Conservation (phyloP, 495 filamentous ascomycete genomes). For the Aspergillus conjunctus region DNA sequence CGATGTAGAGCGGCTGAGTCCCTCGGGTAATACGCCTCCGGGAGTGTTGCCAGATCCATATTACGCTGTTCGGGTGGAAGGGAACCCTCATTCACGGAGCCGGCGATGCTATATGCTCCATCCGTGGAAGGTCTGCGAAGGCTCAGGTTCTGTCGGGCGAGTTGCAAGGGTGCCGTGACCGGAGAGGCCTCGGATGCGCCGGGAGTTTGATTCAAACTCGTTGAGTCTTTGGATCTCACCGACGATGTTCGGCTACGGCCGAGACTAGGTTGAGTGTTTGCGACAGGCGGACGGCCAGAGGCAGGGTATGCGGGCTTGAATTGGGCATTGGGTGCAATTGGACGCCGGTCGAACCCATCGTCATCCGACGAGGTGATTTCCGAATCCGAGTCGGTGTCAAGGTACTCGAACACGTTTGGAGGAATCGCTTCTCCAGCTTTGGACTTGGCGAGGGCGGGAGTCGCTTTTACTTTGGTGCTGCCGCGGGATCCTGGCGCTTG, state of each 20-base stretch:
- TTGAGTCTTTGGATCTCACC: slow-evolving; percentile 28
- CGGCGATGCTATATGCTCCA: slow-evolving; percentile 19
- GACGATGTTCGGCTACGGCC: slow-evolving; percentile 29
- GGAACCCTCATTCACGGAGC: slow-evolving; percentile 21
- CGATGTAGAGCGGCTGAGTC: slow-evolving; percentile 29
- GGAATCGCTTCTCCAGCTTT: slow-evolving; percentile 27
- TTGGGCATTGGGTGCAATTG: slow-evolving; percentile 9
- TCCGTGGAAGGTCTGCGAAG: slow-evolving; percentile 28
- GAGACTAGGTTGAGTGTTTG: slow-evolving; percentile 18
- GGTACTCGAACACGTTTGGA: slow-evolving; percentile 49
- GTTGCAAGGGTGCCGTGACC: slow-evolving; percentile 29
- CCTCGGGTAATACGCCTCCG: slow-evolving; percentile 37
- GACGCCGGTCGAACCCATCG: slow-evolving; percentile 22
- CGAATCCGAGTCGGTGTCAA: slow-evolving; percentile 35
- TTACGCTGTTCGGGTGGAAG: slow-evolving; percentile 22
- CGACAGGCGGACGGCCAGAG: slow-evolving; percentile 17
- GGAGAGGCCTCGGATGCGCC: slow-evolving; percentile 31
- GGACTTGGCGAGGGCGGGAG: slow-evolving; percentile 22
- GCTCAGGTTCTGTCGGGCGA: slow-evolving; percentile 27
- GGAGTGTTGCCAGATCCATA: slow-evolving; percentile 23
- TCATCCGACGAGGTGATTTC: slow-evolving; percentile 27
- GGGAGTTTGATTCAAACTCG: slow-evolving; percentile 27
- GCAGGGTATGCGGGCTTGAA: slow-evolving; percentile 15
- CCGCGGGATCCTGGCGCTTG: slow-evolving; percentile 19
- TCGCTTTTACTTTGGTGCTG: slow-evolving; percentile 21